Evolutionary conservation across 352 stramenopile genomes (phyloP), one percentile per base, ranked within the genome.

Genomic region (Albugo laibachii): DNA sequence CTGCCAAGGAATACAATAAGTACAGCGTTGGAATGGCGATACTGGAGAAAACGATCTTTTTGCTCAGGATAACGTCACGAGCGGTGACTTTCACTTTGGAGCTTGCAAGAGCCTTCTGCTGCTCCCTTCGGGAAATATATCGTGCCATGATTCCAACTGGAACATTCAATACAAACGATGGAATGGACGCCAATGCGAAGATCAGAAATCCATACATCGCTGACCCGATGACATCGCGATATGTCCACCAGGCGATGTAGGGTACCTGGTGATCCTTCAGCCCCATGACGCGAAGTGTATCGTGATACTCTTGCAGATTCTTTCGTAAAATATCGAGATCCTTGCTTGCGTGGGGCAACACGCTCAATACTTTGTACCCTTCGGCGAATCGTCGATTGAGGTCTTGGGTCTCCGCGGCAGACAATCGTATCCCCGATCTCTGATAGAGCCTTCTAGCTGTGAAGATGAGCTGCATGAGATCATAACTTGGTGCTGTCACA

Each of bases 401-500:
- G 54, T 95, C 80, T 56, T 94, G 74, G 44, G 88, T 96, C 50
- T 94, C 69, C 50, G 91, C 86, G n/a, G 82, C 77, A 10, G 74
- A 80, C 18, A 94, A 49, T 35, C 77, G 73, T 35, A 88, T 66
- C 24, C 83, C 74, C 40, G 83, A 88, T 46, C 80, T 77, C 58
- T 95, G 84, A 54, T 95, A 99, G 19, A 99, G 64, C 46, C 94
- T 80, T 45, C 95, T 72, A 16, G 89, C 91, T 20, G 91, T 97
- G 63, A 97, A 86, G 39, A 98, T 80, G 12, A 96, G 57, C 67
- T 97, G 86, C 56, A 98, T 69, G 18, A 87, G 89, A 49, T 96
- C 85, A 65, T 98, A 98, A 69, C 97, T 91, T n/a, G 93, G 89
- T 35, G 94, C 89, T 14, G 92, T 96, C 15, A 99, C 92, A 53